Conservation (phyloP, 768 basidiomycete genomes). For the Amanita fuliginea region DNA sequence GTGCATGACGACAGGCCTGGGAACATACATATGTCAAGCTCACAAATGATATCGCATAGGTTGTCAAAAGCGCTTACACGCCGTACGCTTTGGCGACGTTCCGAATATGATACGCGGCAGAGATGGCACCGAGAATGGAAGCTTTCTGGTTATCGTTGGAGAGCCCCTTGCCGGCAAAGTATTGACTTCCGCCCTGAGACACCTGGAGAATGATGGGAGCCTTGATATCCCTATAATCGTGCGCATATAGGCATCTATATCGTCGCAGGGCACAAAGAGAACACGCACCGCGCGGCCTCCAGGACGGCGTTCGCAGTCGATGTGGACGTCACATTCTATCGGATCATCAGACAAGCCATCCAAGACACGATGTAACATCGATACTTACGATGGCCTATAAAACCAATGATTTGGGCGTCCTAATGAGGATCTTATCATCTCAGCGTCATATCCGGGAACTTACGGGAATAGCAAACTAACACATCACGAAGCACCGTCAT, state of each 20-base stretch:
- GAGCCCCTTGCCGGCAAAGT: constrained; percentile 94
- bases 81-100: constrained; percentile 84
- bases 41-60: neutral
- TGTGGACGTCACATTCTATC: constrained; percentile 91
- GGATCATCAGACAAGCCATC: neutral
- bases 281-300: constrained; percentile 81
- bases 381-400: constrained; percentile 67
- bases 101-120: constrained; percentile 88
- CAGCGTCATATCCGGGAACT: constrained; percentile 16
- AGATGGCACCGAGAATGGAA: constrained; percentile 84
- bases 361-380: neutral
- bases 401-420: neutral
- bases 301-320: constrained; percentile 91
- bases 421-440: neutral
- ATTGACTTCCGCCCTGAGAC: constrained; percentile 94
- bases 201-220: constrained; percentile 96
- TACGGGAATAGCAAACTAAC: constrained; percentile 80
- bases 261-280: neutral
- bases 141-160: constrained; percentile 93
- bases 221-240: constrained; percentile 70
- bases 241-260: neutral
- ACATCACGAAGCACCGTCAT: neutral
- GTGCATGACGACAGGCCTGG: constrained; percentile 91
- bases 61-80: constrained; percentile 48
- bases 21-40: neutral